Evolutionary conservation across 768 basidiomycete species (phyloP), one percentile per base, ranked within the genome.

Genomic region (Pilatotrama ljubarskyi): DNA sequence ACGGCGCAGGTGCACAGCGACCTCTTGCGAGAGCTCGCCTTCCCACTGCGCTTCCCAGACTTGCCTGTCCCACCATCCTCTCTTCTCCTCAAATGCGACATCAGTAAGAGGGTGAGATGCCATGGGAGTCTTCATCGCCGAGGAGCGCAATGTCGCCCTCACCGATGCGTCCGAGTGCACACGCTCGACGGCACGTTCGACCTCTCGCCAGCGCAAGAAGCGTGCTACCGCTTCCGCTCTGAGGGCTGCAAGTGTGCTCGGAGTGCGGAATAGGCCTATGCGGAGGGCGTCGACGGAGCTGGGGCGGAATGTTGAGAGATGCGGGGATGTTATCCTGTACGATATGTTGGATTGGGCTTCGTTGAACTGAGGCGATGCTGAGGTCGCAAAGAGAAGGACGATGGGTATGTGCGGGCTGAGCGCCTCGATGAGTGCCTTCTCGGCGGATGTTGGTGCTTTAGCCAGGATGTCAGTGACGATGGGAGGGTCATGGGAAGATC

Each of bases 11-110:
- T 82, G 74, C 41, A 71, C 71, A 13, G 85, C 83, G 35, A 87
- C 86, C 51, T 88, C 85, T 37, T 77, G 75, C 18, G 87, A 88
- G n/a, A 89, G 74, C 35, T 72, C 74, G 15, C 72, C 72, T 65
- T 83, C 82, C 85, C 85, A 88, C 64, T 87, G 82, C 2, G 81
- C 76, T 67, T 88, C 87, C 87, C 87, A 89, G 49, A 74, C 78
- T 15, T 79, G 78, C 72, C 86, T 86, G 67, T 81, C 79, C 87
- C 86, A 88, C 29, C 60, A 43, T 20, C 35, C 46, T 8, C 25
- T 43, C 29, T 38, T 38, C 26, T 53, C 40, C 2, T 32, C 40
- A 13, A 9, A 6, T 1, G 43, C 5, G 7, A 25, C 54, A 20
- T 55, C 65, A 65, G 42, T 55, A 20, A 26, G 29, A 22, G 54